Percentiles rank a stretch among this genome's conserved stretches.
Evolutionary conservation across 345 rosid genomes (phyloP).

Genomic region (Physaria fendleri): DNA sequence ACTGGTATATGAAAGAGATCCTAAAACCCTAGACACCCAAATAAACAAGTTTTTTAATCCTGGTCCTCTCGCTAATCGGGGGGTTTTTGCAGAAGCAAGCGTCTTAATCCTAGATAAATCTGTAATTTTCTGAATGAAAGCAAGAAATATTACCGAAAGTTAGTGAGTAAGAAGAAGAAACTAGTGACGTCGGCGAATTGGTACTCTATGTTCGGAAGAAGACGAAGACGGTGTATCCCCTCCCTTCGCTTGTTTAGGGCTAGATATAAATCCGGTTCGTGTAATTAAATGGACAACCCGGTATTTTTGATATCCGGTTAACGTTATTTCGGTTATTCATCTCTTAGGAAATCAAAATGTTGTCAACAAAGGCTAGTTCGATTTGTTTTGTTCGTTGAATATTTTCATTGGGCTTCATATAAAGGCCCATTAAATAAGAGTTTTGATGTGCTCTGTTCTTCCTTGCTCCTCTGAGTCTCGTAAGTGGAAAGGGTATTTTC

Average conservation of each 20-base stretch:
- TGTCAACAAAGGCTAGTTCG: too few species aligned
- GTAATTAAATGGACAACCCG: too few species aligned
- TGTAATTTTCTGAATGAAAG: neutral
- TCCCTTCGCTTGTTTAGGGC: constrained; percentile 12
- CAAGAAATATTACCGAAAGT: neutral
- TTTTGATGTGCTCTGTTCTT: too few species aligned
- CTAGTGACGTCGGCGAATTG: constrained; percentile 6
- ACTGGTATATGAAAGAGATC: neutral
- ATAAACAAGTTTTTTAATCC: neutral
- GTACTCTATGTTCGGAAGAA: constrained; percentile 1
- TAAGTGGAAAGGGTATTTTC: constrained; percentile 12
- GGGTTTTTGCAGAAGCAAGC: neutral
- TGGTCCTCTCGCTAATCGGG: neutral
- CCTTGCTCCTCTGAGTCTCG: too few species aligned
- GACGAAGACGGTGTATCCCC: neutral
- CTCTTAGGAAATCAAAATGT: too few species aligned
- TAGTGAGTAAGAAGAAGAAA: neutral
- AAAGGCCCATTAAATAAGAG: too few species aligned
- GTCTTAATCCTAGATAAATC: too few species aligned
- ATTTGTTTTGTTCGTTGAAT: too few species aligned
- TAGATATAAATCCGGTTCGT: constrained; percentile 5
- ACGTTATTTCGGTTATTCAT: too few species aligned
- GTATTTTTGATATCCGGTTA: too few species aligned
- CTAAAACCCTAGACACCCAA: neutral
- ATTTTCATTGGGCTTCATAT: too few species aligned